These are phyloP conservation scores for Boletus bicolor DNA, from an alignment of 768 basidiomycete species.

Conservation along the genomic window DNA sequence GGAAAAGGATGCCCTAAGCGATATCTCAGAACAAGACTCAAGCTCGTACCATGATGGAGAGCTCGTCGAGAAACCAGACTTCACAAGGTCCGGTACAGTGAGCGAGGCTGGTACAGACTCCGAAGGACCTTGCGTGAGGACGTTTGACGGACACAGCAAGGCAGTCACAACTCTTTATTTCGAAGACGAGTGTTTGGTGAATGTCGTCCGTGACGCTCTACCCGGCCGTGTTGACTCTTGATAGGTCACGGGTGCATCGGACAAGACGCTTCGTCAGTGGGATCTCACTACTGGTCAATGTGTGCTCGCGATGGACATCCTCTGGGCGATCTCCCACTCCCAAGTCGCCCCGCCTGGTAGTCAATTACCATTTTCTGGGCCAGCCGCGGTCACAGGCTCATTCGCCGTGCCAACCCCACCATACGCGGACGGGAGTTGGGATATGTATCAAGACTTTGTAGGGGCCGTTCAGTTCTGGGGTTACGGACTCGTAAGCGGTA, in stretches of 20 bases:
- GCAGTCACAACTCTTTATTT: conserved; percentile 93
- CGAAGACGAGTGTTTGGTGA: conserved; percentile 88
- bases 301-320: conserved; percentile 98
- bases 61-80: conserved; percentile 36
- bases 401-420: conserved; percentile 87
- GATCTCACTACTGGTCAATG: conserved; percentile 97
- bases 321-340: conserved; percentile 98
- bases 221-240: conserved; percentile 15
- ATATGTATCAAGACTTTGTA: conserved; percentile 96
- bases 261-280: conserved; percentile 99
- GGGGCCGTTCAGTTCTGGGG: conserved; percentile 99
- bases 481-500: conserved; percentile 94
- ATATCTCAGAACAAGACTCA: conserved; percentile 65
- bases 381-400: conserved; percentile 53
- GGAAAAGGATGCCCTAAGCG: conserved; percentile 52
- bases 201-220: conserved; percentile 22
- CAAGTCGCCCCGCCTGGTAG: conserved; percentile 42
- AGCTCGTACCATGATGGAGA: conserved; percentile 33
- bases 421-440: conserved; percentile 86
- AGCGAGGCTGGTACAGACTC: conserved; percentile 47
- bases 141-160: conserved; percentile 89
- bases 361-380: conserved; percentile 47
- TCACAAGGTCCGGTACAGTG: conserved; percentile 38
- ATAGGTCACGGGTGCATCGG: conserved; percentile 94
- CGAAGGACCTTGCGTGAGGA: conserved; percentile 52